Evolutionary conservation across 1,284 basidiomycete species (phyloP).

Genomic region (Moesziomyces antarcticus): DNA sequence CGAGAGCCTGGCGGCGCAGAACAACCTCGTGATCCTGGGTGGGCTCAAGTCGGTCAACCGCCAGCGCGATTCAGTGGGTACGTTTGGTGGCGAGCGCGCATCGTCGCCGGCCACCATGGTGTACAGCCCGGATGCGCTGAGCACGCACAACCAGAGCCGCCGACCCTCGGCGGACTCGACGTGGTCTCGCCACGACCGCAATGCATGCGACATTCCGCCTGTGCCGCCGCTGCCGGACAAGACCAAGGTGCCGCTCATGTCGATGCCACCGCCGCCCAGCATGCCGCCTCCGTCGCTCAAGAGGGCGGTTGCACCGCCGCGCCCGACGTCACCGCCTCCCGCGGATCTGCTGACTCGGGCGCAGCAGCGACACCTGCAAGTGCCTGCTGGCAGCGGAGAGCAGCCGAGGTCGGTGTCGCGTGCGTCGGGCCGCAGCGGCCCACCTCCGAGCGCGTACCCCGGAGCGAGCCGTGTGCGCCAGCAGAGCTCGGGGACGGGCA

Average conservation of each 20-base stretch:
- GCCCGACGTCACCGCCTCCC: constrained; percentile 58
- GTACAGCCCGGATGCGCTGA: constrained; percentile 50
- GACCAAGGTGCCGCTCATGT: constrained; percentile 56
- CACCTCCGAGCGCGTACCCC: constrained; percentile 25
- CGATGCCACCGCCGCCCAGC: constrained; percentile 55
- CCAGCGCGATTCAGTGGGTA: constrained; percentile 49
- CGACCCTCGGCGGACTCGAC: constrained; percentile 49
- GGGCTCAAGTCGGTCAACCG: constrained; percentile 23
- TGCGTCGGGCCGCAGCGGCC: constrained; percentile 39
- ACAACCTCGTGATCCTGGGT: constrained; percentile 44
- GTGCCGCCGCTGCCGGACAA: constrained; percentile 52
- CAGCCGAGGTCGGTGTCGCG: constrained; percentile 45
- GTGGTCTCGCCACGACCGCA: constrained; percentile 32
- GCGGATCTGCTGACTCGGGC: constrained; percentile 50
- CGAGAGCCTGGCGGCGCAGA: constrained; percentile 32
- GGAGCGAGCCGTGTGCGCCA: constrained; percentile 32
- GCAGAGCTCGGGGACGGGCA: constrained; percentile 35
- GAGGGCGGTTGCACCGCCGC: constrained; percentile 24
- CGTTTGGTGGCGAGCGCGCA: constrained; percentile 42
- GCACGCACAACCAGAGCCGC: constrained; percentile 22
- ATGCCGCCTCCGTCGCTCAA: constrained; percentile 58
- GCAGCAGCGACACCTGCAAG: constrained; percentile 40
- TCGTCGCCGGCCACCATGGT: constrained; percentile 44
- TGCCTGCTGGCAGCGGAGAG: constrained; percentile 30
- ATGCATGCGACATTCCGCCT: constrained; percentile 30